Percentiles rank a stretch among this genome's conserved stretches.
phyloP scores from a whole-genome alignment of 1,284 basidiomycete genomes.

The Earliella scabrosa region DNA sequence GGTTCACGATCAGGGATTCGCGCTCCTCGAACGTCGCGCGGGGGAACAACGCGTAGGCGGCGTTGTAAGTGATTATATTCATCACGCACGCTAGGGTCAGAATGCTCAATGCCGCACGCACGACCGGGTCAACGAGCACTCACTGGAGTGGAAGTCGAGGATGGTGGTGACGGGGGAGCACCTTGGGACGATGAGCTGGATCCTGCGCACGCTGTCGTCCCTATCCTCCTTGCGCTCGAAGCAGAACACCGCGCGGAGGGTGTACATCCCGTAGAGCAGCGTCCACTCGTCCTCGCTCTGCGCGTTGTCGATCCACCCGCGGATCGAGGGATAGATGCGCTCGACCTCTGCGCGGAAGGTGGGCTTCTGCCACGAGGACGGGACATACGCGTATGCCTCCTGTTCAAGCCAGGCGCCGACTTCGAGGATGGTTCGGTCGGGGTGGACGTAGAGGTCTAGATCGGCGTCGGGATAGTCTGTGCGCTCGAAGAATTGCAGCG shows the following conservation, averaged over 20 bases:
- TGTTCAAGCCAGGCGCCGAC: slow-evolving; percentile 19
- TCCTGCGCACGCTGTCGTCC: too few relatives aligned
- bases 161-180: too few relatives aligned
- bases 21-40: slow-evolving; percentile 2
- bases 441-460: slow-evolving; percentile 49
- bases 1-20: not conserved
- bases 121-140: not conserved
- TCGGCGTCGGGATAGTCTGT: slow-evolving; percentile 46
- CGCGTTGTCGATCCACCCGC: too few relatives aligned
- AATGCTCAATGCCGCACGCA: not conserved
- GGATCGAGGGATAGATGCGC: not conserved
- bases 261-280: too few relatives aligned
- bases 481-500: slow-evolving; percentile 51
- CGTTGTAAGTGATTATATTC: slow-evolving; percentile 2
- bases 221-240: too few relatives aligned
- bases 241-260: too few relatives aligned
- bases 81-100: slow-evolving; percentile 4
- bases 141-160: too few relatives aligned
- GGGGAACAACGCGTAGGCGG: slow-evolving; percentile 2
- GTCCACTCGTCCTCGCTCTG: too few relatives aligned
- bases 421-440: slow-evolving; percentile 2
- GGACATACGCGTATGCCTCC: slow-evolving; percentile 18
- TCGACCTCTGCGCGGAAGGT: not conserved
- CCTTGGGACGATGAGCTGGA: too few relatives aligned
- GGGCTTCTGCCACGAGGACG: slow-evolving; percentile 14